Conservation (phyloP, 2,329 filamentous ascomycete species). For the Tympanopsis confertula region DNA sequence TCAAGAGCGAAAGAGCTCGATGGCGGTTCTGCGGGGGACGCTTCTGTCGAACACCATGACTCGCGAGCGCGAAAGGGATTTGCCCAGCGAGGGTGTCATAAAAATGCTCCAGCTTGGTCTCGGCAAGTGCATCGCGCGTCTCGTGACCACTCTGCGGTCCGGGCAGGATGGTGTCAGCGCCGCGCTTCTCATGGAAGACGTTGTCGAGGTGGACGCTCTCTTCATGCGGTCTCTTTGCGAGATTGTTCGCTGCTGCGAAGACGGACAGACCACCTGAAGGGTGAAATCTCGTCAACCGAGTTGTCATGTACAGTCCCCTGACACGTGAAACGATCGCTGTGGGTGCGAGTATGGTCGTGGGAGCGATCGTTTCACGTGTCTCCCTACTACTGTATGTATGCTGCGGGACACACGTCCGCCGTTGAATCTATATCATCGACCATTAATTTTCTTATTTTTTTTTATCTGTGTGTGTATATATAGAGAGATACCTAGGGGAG, state of each 20-base stretch:
- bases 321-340: no score
- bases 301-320: no score
- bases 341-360: no score
- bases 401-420: no score
- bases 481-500: no score
- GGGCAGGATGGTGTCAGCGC: not conserved
- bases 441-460: no score
- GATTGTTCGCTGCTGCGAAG: conserved; percentile 27
- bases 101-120: conserved; percentile 36
- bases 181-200: conserved; percentile 2
- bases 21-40: conserved; percentile 6
- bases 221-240: conserved; percentile 25
- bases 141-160: conserved; percentile 34
- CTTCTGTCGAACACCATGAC: conserved; percentile 9
- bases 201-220: conserved; percentile 3
- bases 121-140: conserved; percentile 33
- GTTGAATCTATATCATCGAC: no score
- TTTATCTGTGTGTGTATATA: no score
- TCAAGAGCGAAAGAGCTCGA: not conserved
- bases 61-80: conserved; percentile 4
- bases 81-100: conserved; percentile 20
- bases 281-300: no score
- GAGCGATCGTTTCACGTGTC: no score
- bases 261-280: no score
- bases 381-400: no score